A percentile compares a stretch with the other conserved stretches of the same genome.
Conservation (phyloP, 169 alveolate species). For the Besnoitia besnoiti region DNA sequence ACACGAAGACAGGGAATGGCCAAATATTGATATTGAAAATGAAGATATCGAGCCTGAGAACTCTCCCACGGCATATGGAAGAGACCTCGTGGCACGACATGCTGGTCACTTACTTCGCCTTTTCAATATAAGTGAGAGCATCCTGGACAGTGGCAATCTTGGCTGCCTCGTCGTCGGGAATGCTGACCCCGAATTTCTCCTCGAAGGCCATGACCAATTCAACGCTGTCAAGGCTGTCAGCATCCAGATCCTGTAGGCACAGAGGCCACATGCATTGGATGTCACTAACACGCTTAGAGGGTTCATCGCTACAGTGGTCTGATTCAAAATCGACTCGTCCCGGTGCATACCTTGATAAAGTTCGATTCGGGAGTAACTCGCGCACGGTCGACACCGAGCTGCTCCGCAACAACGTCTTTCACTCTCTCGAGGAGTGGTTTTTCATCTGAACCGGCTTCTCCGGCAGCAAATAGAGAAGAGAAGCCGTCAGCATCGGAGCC, state of each 20-base stretch:
- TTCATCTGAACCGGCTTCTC: conserved; percentile 21
- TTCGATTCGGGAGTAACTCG: conserved; percentile 17
- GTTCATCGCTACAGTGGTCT: too few species aligned
- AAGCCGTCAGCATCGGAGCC: background rate
- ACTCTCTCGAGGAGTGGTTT: conserved; percentile 41
- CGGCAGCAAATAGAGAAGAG: conserved; percentile 4
- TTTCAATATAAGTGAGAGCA: conserved; percentile 74
- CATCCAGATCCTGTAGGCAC: conserved; percentile 82
- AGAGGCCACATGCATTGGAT: too few species aligned
- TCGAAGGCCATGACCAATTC: conserved; percentile 85
- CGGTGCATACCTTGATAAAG: conserved; percentile 27
- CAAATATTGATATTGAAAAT: background rate
- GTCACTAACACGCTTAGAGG: too few species aligned
- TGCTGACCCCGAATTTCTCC: conserved; percentile 81
- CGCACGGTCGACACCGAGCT: conserved; percentile 37
- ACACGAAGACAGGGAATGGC: background rate
- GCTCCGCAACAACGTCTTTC: conserved; percentile 64
- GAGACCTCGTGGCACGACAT: too few species aligned
- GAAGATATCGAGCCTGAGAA: background rate
- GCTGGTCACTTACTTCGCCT: conserved; percentile 59
- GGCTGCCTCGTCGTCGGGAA: conserved; percentile 83
- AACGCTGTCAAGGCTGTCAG: conserved; percentile 83
- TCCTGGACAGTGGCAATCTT: conserved; percentile 78
- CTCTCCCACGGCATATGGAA: background rate
- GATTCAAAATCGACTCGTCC: too few species aligned